Conservation (phyloP, 768 basidiomycete genomes). For the Naganishia friedmannii region DNA sequence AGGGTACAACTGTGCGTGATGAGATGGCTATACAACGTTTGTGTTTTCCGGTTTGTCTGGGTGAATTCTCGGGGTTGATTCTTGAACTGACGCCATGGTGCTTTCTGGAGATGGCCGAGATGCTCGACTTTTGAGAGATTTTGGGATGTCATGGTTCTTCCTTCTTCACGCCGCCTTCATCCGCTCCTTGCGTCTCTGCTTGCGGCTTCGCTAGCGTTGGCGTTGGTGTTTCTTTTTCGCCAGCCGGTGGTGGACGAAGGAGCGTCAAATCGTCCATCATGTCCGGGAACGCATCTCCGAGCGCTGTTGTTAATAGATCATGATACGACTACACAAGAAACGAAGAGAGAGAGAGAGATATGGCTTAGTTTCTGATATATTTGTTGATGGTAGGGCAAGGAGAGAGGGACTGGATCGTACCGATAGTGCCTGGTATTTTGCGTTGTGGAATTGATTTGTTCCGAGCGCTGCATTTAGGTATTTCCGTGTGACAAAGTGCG, state of each 20-base stretch:
- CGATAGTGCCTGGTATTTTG: slow-evolving; percentile 1
- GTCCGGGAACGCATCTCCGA: slow-evolving; percentile 16
- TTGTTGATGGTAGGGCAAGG: not conserved
- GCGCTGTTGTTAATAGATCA: not conserved
- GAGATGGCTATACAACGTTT: too few relatives aligned
- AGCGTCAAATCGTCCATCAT: slow-evolving; percentile 8
- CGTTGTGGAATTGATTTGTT: slow-evolving; percentile 23
- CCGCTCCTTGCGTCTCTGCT: not conserved
- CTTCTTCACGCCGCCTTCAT: not conserved
- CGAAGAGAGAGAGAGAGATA: too few relatives aligned
- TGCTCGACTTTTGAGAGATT: too few relatives aligned
- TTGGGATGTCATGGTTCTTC: not conserved
- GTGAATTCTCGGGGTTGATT: too few relatives aligned
- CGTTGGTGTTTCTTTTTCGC: not conserved
- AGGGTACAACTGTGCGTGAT: too few relatives aligned
- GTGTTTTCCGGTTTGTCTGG: too few relatives aligned
- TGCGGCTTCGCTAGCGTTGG: not conserved
- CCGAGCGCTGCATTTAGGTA: slow-evolving; percentile 14
- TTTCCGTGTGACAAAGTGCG: slow-evolving; percentile 16
- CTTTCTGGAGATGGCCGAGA: too few relatives aligned
- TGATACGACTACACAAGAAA: slow-evolving; percentile 9
- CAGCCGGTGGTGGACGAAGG: not conserved
- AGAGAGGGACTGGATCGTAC: not conserved
- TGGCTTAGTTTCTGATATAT: too few relatives aligned
- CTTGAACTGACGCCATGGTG: too few relatives aligned